Evolutionary conservation across 2,329 filamentous ascomycete genomes (phyloP).

Genomic region (Pseudocercospora cruenta): DNA sequence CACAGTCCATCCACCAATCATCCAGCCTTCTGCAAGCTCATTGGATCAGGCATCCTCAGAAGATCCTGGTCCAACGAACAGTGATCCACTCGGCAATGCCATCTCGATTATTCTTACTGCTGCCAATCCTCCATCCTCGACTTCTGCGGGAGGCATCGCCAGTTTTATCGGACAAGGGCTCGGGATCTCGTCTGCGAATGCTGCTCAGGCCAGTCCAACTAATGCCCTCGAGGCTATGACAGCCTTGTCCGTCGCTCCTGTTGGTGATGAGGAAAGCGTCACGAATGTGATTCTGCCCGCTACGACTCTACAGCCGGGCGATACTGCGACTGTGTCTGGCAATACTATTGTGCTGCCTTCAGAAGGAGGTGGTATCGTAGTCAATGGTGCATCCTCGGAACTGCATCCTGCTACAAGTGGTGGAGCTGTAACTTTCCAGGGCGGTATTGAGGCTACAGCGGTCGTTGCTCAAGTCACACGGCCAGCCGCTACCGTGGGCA

Average conservation of each 20-base stretch:
- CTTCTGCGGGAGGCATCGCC: not conserved
- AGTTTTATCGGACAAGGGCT: not conserved
- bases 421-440: not conserved
- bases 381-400: slow-evolving; percentile 13
- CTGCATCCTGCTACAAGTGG: slow-evolving; percentile 5
- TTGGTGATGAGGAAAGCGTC: not conserved
- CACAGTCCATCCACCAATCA: not conserved
- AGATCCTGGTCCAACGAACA: not conserved
- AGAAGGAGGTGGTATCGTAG: slow-evolving; percentile 5
- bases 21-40: not conserved
- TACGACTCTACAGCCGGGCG: slow-evolving; percentile 4
- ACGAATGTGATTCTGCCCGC: not conserved
- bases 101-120: not conserved
- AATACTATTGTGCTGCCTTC: slow-evolving; percentile 8
- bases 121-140: not conserved
- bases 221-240: slow-evolving; percentile 1
- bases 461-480: not conserved
- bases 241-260: not conserved
- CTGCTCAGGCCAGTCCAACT: not conserved
- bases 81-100: not conserved
- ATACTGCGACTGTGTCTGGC: slow-evolving; percentile 6
- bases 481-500: not conserved
- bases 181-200: not conserved
- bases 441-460: not conserved
- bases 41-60: not conserved